Base-by-base conservation (phyloP, 345 rosid genomes). In the Viola odorata region DNA sequence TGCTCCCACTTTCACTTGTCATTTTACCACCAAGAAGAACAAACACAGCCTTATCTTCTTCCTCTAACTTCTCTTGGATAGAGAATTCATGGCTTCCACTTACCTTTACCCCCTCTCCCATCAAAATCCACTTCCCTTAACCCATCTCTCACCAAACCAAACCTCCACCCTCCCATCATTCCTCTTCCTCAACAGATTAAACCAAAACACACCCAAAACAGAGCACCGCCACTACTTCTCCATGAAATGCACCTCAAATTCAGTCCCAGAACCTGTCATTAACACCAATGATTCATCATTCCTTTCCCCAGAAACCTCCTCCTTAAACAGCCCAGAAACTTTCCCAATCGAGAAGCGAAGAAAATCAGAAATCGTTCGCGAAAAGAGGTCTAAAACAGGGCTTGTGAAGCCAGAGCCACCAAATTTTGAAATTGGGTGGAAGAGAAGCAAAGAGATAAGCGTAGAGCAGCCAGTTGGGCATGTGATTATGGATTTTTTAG, bases 351-450 rank as follows among this genome's bases (percentile, higher is more conserved):
- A 85, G 62, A 85, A 77, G 77, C 77, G 96, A 12, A 76, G 92
- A 63, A 77, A 66, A 66, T 85, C 96, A 0, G 85, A 77, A 61
- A 91, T 89, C 53, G 15, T 80, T 51, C 79, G 89, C 0, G 83
- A 82, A 48, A 77, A 80, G 38, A 82, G 40, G 57, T 42, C 66
- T 2, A 73, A 69, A 74, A 57, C 56, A 7, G 83, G 70, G 7
- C 58, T 84, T 37, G 71, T 60, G 17, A 81, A 77, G 49, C 63
- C 75, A 0, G 89, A 91, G 72, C 96, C 96, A 6, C 95, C 91
- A 0, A 91, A 87, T 63, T 75, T 82, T 38, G 88, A 91, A 72
- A 75, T 91, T 8, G 96, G 96, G 9, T 89, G 98, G 98, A 87
- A 64, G 61, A 78, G 98, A 70, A 91, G 84, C 4, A 85, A 85